Evolutionary conservation across 352 stramenopile species (phyloP), one percentile per base, ranked within the genome.

Genomic region (Phytophthora colocasiae): DNA sequence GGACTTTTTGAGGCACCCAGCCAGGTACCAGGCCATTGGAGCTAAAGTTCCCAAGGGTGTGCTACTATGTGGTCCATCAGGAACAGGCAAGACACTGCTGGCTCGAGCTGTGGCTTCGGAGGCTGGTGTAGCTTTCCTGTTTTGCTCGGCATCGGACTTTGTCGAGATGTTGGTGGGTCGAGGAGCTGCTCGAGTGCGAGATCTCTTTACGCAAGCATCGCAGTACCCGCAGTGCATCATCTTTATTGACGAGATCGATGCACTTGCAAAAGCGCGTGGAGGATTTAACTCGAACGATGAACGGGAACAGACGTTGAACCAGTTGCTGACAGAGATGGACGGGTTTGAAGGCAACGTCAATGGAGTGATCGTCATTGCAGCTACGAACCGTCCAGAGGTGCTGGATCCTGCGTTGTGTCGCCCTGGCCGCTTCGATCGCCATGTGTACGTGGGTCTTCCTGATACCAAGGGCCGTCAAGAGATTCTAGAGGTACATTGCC

Each of bases 211-310:
- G 22, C 90, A 98, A 72, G 96, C 95, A 3, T 91, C 94, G 66
- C 96, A 98, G 81, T 76, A 98, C 86, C 66, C 92, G 29, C 96
- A 96, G 26, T 99, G 96, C 66, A 98, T 99, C 66, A 97, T 99
- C 68, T 99, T 99, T 72, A 98, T 99, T 66, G 96, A 99, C 75
- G 96, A 99, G 63, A 98, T 99, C 68, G 96, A 99, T 83, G 95
- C 96, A 22, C 79, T 99, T 12, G 87, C 87, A 22, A 94, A 94
- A 50, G 85, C 85, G 0, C 79, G 91, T n/a, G 88, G 90, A 9
- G 91, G 91, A 1, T 70, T 96, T 39, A 95, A 94, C 67, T 92
- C 85, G 41, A 98, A 98, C 69, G 96, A 99, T 74, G 96, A 99
- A 69, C 90, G 95, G 40, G 96, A 99, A 65, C 95, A 98, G 66